Evolutionary conservation across 306 rosid genomes (phyloP), one percentile per base, ranked within the genome.

Genomic region (Begonia peltatifolia): DNA sequence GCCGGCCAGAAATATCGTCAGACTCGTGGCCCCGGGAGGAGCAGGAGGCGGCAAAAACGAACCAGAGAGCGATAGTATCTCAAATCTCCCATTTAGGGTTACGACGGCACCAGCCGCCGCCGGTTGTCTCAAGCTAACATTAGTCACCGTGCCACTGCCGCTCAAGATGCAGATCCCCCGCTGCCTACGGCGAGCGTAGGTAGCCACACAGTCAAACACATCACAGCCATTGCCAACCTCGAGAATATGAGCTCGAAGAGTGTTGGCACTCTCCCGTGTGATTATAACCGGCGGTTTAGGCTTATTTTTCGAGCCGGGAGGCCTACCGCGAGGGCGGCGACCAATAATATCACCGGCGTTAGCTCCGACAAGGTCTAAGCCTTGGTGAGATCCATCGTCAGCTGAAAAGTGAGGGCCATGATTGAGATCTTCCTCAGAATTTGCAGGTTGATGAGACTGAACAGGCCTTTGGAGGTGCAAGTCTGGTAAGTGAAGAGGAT

Each of bases 1-100:
- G 1, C 94, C 94, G 3, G 80, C 84, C 11, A 88, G 47, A 57
- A 72, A 88, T 16, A 84, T 65, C 0, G 84, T 84, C 58, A 88
- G 43, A 48, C 94, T 88, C 0, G 96, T 84, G 0, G 94, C 94
- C 0, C 94, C 96, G 0, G 96, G 96, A 0, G 96, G 96, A 1
- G 96, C 96, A 0, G 96, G 96, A 2, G 93, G 88, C 0, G 96
- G 96, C 11, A 88, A 74, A 49, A 88, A 84, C 0, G 96, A 88
- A 3, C 96, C 96, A 0, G 94, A 57, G 1, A 88, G 78, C 0
- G 96, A 88, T 5, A 88, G 35, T 65, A 88, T 88, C 82, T 88
- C 96, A 54, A 88, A 88, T 70, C 94, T 79, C 3, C 96, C 96
- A 17, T 79, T 87, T 11, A 88, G 86, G 6, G 80, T 73, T 1